Evolutionary conservation across 2,329 filamentous ascomycete species (phyloP), one percentile per base, ranked within the genome.

Genomic region (Botryotinia calthae): DNA sequence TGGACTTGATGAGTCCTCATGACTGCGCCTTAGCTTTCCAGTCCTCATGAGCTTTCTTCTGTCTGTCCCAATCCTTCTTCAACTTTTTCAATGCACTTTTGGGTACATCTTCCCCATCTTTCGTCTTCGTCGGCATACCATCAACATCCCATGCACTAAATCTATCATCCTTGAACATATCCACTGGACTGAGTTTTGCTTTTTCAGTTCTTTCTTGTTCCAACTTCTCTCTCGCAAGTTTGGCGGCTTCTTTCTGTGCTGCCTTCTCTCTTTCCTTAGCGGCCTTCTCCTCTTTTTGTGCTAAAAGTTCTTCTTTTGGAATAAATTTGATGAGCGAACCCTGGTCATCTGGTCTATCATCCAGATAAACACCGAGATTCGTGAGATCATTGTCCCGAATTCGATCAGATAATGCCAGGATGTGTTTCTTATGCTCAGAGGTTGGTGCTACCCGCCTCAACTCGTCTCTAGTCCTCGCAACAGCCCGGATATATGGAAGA

Each of bases 21-120:
- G 44, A 58, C 58, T 70, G 56, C 46, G 58, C 44, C 71, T 73
- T 70, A 8, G 73, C 74, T 66, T 79, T 79, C 77, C 77, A 92
- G 75, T 90, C 89, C 75, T 95, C 91, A 81, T 95, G 91, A 73
- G 88, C 82, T 86, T 95, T 97, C 86, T 94, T 96, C 84, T 98
- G 95, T 81, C 87, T 90, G 78, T 97, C 92, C 93, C 93, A 97
- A 72, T 94, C 91, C 85, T 98, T 98, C 83, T 86, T 90, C 77
- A 97, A 82, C 84, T 93, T 95, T 87, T 98, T 98, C 68, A 84
- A 80, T 79, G 90, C 88, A 74, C 87, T 92, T 85, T 97, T 97
- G 7, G 93, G 88, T 54, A 98, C 86, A 77, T 97, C 93, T 74
- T 89, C 90, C 0, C 94, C 94, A 46, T 93, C 90, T 75, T 89